Evolutionary conservation across 2,329 filamentous ascomycete species (phyloP), one percentile per base, ranked within the genome.

Genomic region (Phyllosticta citriasiana): DNA sequence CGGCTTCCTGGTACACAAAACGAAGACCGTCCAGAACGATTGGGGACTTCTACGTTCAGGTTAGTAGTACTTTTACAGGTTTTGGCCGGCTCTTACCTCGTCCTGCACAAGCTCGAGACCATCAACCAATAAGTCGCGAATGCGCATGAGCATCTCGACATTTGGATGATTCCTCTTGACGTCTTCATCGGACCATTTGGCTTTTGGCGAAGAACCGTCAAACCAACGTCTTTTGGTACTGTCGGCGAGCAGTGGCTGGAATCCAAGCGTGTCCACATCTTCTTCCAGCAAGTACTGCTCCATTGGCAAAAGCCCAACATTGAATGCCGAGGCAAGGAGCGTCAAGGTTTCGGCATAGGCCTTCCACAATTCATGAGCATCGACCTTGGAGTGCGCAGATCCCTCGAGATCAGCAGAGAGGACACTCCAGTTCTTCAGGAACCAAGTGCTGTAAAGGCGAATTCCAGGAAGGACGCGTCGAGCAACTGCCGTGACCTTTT

Each of bases 391-490:
- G 27, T 78, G 70, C 3, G 79, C 79, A 3, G 79, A 79, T 63
- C 84, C 82, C 59, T 78, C 78, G 22, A 77, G 70, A 57, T 83
- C 78, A n/a, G 80, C 78, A 60, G 79, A 74, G 22, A 88, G 73
- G 4, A 83, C 75, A 16, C 76, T 69, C 68, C 79, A 80, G 63
- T 81, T 84, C 9, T 79, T 78, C 16, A 83, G 73, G 58, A 89
- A 76, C 87, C 87, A 89, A 14, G 81, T 82, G 69, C 84, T 88
- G 71, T 89, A 89, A 53, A 88, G 77, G 14, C 86, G 83, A 55
- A 89, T 75, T 33, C 79, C 80, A 3, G 87, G 86, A 24, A 89
- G 75, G 54, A 88, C 77, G 62, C 84, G 80, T 35, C 82, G 80
- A n/a, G 81, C 79, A 59, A 84, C 77, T 3, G 80, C 78, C 10